phyloP scores from a whole-genome alignment of 164 flowering plant genomes.

The Saururus chinensis region DNA sequence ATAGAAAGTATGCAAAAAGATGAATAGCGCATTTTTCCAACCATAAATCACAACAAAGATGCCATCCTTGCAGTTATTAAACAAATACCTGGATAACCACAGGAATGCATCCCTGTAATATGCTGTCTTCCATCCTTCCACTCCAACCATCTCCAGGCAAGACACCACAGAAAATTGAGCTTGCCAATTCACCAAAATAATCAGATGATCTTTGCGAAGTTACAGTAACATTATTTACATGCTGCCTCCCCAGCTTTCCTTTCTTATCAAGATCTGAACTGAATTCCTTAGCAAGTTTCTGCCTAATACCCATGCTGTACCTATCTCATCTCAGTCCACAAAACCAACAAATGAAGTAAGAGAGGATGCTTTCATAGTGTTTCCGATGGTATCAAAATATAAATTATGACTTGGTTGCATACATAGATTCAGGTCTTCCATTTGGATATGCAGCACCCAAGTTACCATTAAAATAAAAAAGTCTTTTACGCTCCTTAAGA shows the following conservation, averaged over 20 bases:
- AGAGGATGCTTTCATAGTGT: neutral
- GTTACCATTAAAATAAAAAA: conserved; percentile 96
- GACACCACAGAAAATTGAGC: conserved; percentile 86
- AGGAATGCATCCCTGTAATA: conserved; percentile 94
- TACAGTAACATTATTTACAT: conserved; percentile 67
- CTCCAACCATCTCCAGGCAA: conserved; percentile 99
- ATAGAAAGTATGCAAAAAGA: neutral
- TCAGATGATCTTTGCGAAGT: conserved; percentile 54
- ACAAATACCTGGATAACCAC: conserved; percentile 82
- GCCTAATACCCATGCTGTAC: conserved; percentile 98
- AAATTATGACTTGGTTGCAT: conserved; percentile 23
- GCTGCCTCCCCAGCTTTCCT: conserved; percentile 88
- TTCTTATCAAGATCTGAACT: conserved; percentile 80
- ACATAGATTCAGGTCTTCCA: conserved; percentile 91
- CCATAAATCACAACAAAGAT: neutral
- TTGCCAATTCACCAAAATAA: conserved; percentile 57
- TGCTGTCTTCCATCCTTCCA: conserved; percentile 96
- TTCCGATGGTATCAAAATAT: neutral
- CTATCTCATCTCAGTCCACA: conserved; percentile 26
- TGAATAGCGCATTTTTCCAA: neutral
- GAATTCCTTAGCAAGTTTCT: conserved; percentile 80
- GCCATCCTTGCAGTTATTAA: neutral
- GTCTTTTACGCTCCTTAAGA: conserved; percentile 46
- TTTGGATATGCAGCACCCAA: conserved; percentile 68
- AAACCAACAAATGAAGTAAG: neutral